Base-by-base conservation (phyloP, 2,329 filamentous ascomycete species). In the Kalmusia sp. region DNA sequence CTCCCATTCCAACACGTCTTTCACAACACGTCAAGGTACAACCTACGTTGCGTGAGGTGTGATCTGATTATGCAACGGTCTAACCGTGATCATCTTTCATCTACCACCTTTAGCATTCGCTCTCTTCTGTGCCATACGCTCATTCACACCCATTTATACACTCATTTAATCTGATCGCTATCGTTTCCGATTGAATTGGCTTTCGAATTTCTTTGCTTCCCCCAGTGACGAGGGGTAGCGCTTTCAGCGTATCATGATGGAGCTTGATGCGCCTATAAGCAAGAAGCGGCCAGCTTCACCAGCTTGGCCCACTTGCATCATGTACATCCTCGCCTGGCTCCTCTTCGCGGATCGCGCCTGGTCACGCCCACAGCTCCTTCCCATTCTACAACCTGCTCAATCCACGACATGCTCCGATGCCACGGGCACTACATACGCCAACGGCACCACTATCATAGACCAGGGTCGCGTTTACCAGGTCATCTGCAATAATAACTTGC, bases 351-450 rank as follows among this genome's bases (percentile, higher is more conserved):
- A 47, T 17, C 3, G 24, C n/a, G 48, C 31, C 7, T 14, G 27
- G 35, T 50, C 52, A 3, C 46, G 41, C 33, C 58, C 58, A 11
- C 52, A 59, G 41, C 30, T 47, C 9, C 27, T 45, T 2, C 33
- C 25, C 24, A 53, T 49, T 34, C 15, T 43, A 14, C 24, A 52
- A 5, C 35, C 43, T 8, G 30, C 19, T 6, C 30, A 34, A 30
- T 40, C 59, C 4, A 3, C 39, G 15, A 60, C 57, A 1, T 60
- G 57, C 30, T 49, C 39, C 24, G 59, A 62, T 33, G 53, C 19
- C 9, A 41, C 45, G n/a, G 53, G 53, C 17, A 40, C n/a, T 7
- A 51, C 39, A 6, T 57, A 60, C 40, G 50, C 31, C 2, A 57
- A 58, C 28, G 57, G 54, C 17, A 34, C 48, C 17, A 49, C 34